phyloP scores from a whole-genome alignment of 2,329 filamentous ascomycete genomes.

The Cylindrodendrum hubeiense region DNA sequence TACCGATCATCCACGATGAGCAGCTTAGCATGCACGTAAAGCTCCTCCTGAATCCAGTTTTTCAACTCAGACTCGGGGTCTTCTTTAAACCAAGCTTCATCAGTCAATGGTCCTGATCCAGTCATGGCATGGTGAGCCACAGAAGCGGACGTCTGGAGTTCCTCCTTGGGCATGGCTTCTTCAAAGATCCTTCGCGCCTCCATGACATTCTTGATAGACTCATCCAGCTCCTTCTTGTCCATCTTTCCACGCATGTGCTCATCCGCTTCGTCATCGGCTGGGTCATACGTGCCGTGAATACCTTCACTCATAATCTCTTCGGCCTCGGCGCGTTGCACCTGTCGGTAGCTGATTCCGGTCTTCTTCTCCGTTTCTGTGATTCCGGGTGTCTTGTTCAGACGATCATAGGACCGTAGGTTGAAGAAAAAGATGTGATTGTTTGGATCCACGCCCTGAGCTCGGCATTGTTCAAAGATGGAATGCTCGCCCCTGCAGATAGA shows the following conservation, averaged over 20 bases:
- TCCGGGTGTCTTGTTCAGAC: slow-evolving; percentile 83
- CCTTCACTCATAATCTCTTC: slow-evolving; percentile 87
- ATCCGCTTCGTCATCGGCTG: slow-evolving; percentile 59
- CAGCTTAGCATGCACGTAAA: slow-evolving; percentile 95
- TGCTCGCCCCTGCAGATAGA: slow-evolving; percentile 92
- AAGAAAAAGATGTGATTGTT: slow-evolving; percentile 89
- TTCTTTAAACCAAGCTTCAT: slow-evolving; percentile 82
- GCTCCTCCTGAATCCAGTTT: slow-evolving; percentile 94
- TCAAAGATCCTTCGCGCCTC: slow-evolving; percentile 68
- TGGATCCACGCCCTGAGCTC: slow-evolving; percentile 80
- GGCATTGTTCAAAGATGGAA: slow-evolving; percentile 87
- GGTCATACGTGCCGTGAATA: slow-evolving; percentile 70
- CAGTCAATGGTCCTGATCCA: slow-evolving; percentile 66
- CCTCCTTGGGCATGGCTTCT: slow-evolving; percentile 55
- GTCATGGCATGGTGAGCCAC: slow-evolving; percentile 88
- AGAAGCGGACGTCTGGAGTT: slow-evolving; percentile 53
- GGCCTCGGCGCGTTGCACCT: slow-evolving; percentile 88
- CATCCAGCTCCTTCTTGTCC: slow-evolving; percentile 53
- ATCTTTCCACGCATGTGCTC: slow-evolving; percentile 60
- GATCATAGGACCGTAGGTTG: slow-evolving; percentile 93
- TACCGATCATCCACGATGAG: slow-evolving; percentile 89
- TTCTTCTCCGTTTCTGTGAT: slow-evolving; percentile 82
- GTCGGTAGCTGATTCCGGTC: slow-evolving; percentile 85
- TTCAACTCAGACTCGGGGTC: slow-evolving; percentile 80
- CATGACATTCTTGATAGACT: slow-evolving; percentile 51